Conservation (phyloP, 2,329 filamentous ascomycete species). For the Grosmannia penicillata region DNA sequence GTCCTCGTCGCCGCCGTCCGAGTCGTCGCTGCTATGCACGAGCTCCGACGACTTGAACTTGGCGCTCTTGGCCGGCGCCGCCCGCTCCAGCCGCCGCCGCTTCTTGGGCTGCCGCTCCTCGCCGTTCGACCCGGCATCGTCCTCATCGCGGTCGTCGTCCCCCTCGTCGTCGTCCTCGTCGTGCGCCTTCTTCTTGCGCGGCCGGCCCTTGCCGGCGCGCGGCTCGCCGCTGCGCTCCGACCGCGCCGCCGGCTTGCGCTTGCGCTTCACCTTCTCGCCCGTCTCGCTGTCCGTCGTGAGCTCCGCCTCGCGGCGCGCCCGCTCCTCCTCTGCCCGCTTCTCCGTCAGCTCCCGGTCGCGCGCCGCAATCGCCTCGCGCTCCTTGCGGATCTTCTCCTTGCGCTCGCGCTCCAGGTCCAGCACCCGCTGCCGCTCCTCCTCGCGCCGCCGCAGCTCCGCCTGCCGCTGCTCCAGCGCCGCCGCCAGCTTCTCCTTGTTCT, state of each 20-base stretch:
- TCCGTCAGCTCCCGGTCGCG: constrained; percentile 60
- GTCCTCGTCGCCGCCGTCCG: constrained; percentile 32
- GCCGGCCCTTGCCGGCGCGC: constrained; percentile 17
- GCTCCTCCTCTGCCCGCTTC: constrained; percentile 56
- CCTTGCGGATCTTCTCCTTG: constrained; percentile 70
- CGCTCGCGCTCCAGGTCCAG: constrained; percentile 58
- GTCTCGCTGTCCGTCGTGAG: constrained; percentile 71
- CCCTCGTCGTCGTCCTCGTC: constrained; percentile 17
- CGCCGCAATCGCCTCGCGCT: constrained; percentile 68
- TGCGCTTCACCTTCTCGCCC: constrained; percentile 65
- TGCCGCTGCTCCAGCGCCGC: constrained; percentile 70
- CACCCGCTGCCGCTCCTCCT: constrained; percentile 57
- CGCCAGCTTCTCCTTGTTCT: constrained; percentile 76
- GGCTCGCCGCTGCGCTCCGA: constrained; percentile 10
- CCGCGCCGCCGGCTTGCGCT: constrained; percentile 42
- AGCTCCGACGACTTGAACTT: constrained; percentile 84
- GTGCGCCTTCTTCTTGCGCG: constrained; percentile 42
- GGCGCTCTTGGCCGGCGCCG: constrained; percentile 23
- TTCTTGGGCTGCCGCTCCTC: constrained; percentile 43
- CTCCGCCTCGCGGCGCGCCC: constrained; percentile 55
- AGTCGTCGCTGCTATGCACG: constrained; percentile 60
- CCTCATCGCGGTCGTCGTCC: constrained; percentile 14
- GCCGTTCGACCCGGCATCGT: constrained; percentile 18
- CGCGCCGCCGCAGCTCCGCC: constrained; percentile 60
- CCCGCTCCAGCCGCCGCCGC: constrained; percentile 30